These are phyloP conservation scores for Ailanthus altissimus DNA, from an alignment of 345 rosid genomes.

Conservation along the genomic window DNA sequence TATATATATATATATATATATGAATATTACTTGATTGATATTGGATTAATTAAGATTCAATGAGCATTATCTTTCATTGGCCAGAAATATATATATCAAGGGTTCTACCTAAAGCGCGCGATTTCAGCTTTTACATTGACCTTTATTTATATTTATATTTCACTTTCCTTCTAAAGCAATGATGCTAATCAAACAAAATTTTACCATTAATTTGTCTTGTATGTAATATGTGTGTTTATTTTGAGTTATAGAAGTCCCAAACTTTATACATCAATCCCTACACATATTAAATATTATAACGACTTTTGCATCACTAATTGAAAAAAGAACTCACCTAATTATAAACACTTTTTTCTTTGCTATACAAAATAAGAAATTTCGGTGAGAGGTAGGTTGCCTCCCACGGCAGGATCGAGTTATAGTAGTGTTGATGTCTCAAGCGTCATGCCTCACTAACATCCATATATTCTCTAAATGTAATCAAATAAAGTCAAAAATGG, in stretches of 20 bases:
- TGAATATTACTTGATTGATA: not conserved
- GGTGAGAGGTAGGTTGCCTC: conserved; percentile 65
- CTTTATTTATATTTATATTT: too few species aligned
- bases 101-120: too few species aligned
- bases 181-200: not conserved
- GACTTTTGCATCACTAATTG: not conserved
- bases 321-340: not conserved
- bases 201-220: not conserved
- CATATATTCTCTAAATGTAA: conserved; percentile 24
- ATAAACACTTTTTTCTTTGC: not conserved
- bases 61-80: not conserved
- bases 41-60: not conserved
- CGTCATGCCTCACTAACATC: conserved; percentile 54
- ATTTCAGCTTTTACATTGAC: too few species aligned
- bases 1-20: not conserved
- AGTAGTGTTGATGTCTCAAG: conserved; percentile 65
- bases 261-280: too few species aligned
- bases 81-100: not conserved
- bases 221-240: too few species aligned
- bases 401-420: conserved; percentile 62
- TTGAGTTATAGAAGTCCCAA: too few species aligned
- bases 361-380: not conserved
- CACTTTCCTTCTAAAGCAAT: too few species aligned
- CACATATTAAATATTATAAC: not conserved
- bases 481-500: conserved; percentile 18